These are phyloP conservation scores for Hansfordia pulvinata DNA, from an alignment of 2,329 filamentous ascomycete genomes.

Conservation along the genomic window DNA sequence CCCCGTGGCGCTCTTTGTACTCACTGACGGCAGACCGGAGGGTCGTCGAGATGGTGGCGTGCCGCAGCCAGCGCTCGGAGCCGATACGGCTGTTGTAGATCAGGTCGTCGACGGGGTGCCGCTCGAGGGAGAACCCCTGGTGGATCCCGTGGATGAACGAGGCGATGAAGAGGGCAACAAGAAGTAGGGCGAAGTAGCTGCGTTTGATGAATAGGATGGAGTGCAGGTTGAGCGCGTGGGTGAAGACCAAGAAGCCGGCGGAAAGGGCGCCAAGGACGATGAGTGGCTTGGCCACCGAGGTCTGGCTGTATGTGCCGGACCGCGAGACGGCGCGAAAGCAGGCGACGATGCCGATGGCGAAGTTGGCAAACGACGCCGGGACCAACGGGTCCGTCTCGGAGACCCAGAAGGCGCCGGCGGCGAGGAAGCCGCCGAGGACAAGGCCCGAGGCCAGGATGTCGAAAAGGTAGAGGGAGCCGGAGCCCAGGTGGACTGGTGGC, in stretches of 20 bases:
- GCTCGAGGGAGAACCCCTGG: constrained; percentile 12
- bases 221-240: constrained; percentile 27
- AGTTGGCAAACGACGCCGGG: constrained; percentile 26
- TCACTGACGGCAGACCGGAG: constrained; percentile 30
- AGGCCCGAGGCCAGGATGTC: constrained; percentile 34
- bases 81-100: constrained; percentile 33
- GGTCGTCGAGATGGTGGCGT: constrained; percentile 31
- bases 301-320: constrained; percentile 31
- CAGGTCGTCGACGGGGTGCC: constrained; percentile 33
- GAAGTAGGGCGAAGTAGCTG: constrained; percentile 23
- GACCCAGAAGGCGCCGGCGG: constrained; percentile 30
- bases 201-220: constrained; percentile 28
- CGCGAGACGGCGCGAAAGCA: constrained; percentile 20
- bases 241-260: constrained; percentile 26
- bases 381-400: constrained; percentile 31
- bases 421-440: constrained; percentile 26
- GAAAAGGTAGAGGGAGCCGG: constrained; percentile 31
- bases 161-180: constrained; percentile 21
- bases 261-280: constrained; percentile 24
- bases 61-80: constrained; percentile 33
- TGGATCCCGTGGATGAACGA: constrained; percentile 21
- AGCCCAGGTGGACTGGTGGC: constrained; percentile 15
- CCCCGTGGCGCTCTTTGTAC: constrained; percentile 40
- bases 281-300: constrained; percentile 20
- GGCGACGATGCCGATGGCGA: constrained; percentile 24